Base-by-base conservation (phyloP, 768 basidiomycete genomes). In the Hericium alpestre region DNA sequence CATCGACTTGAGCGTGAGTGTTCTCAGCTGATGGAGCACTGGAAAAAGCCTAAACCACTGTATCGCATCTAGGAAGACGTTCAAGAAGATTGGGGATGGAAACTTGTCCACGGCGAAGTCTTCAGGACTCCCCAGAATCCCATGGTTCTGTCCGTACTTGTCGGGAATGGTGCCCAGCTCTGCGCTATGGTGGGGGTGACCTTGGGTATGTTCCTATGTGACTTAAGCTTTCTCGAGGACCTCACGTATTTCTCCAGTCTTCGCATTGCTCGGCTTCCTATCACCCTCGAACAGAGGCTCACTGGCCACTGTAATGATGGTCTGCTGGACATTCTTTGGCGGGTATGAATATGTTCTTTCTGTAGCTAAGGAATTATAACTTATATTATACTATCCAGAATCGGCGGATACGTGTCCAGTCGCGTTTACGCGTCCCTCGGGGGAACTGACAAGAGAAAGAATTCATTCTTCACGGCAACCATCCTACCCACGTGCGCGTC, bases 41-140 rank as follows among this genome's bases (percentile, higher is more conserved):
- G 39, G 15, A 10, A 6, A 40, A 40, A 47, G 7, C 53, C 27
- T 41, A 13, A 43, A 40, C 50, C 13, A 55, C 49, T 48, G 9
- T 25, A 27, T 20, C 50, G 16, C n/a, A 38, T 32, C 32, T 61
- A 92, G 89, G 93, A 95, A 66, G 93, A 95, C 65, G 89, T 96
- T 2, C 92, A 94, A 70, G 95, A 98, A 73, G 95, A 98, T 64
- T 95, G 87, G 81, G 95, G 95, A 1, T 98, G 95, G 95, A 98
- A 98, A 67, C 80, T 98, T 16, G 84, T 98, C 22, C 93, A 96
- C 63, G 93, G 93, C 20, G 95, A 98, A 71, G 90, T 98, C 16
- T 98, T 97, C 77, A 82, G 95, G 20, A 75, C 85, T 1, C 95
- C 95, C 1, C 72, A 73, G 48, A 78, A 85, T 54, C 83, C 92